These are phyloP conservation scores for Fragaria ananassa DNA, from an alignment of 306 rosid species.

Conservation along the genomic window DNA sequence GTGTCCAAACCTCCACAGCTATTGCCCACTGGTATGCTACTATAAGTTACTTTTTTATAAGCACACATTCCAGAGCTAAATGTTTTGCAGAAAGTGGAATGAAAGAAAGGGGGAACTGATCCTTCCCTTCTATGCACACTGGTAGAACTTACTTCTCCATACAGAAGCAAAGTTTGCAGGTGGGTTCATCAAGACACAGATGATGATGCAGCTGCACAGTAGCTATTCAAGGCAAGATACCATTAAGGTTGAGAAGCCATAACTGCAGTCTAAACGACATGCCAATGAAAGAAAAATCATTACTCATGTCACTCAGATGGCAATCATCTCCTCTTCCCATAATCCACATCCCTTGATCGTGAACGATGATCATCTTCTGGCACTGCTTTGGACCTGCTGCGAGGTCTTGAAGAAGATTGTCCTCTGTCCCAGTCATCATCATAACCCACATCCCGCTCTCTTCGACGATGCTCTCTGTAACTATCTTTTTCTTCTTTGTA, in stretches of 20 bases:
- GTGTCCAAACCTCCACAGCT: constrained; percentile 26
- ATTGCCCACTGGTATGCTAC: constrained; percentile 19
- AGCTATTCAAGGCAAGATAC: constrained; percentile 13
- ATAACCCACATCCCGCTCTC: constrained; percentile 38
- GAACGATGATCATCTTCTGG: constrained; percentile 45
- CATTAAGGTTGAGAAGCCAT: constrained; percentile 4
- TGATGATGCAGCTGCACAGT: constrained; percentile 18
- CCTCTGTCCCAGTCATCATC: constrained; percentile 56
- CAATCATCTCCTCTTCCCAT: constrained; percentile 42
- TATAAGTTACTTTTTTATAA: constrained; percentile 23
- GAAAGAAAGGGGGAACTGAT: constrained; percentile 22
- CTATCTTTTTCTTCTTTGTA: constrained; percentile 43
- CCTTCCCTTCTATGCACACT: constrained; percentile 24
- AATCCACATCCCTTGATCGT: constrained; percentile 47
- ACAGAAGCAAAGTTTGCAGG: constrained; percentile 20
- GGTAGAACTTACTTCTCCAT: constrained; percentile 39
- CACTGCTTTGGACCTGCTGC: constrained; percentile 34
- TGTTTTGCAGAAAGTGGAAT: constrained; percentile 22
- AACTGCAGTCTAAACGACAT: constrained; percentile 11
- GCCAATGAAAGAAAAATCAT: constrained; percentile 1
- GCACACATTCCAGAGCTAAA: constrained; percentile 22
- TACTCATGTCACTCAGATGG: constrained; percentile 38
- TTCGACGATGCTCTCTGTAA: constrained; percentile 37
- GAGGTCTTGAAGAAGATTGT: constrained; percentile 41
- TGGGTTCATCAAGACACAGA: constrained; percentile 10